A percentile compares a stretch with the other conserved stretches of the same genome.
Conservation (phyloP, 148 eudicot genomes). For the Rhododendron williamsianum region DNA sequence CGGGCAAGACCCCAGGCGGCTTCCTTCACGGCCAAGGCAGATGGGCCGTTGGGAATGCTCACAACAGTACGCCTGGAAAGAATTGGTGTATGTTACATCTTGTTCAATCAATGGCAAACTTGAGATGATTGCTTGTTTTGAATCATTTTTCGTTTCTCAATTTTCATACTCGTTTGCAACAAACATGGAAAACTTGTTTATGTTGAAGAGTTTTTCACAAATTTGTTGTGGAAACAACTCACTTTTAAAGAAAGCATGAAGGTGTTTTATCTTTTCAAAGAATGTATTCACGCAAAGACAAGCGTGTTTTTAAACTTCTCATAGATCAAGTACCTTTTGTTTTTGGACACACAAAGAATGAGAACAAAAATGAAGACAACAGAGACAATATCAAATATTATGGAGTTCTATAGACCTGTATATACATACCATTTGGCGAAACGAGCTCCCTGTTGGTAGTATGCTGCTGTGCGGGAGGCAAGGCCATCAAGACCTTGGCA, state of each 20-base stretch:
- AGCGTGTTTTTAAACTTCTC: neutral
- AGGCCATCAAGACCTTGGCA: conserved; percentile 97
- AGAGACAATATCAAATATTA: neutral
- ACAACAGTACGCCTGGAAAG: conserved; percentile 86
- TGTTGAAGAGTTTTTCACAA: neutral
- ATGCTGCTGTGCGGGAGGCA: conserved; percentile 88
- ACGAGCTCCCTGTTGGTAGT: conserved; percentile 94
- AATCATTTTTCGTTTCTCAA: neutral
- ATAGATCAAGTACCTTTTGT: neutral
- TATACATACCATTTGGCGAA: conserved; percentile 78
- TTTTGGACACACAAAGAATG: neutral
- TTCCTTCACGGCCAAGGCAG: conserved; percentile 88
- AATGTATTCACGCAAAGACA: neutral
- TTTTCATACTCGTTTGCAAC: neutral
- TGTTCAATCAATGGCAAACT: neutral
- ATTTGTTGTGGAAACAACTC: neutral
- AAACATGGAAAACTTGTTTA: neutral
- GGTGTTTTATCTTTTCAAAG: neutral
- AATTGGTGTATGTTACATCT: neutral
- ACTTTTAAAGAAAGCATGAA: neutral
- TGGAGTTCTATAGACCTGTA: neutral
- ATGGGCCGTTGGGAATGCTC: conserved; percentile 98
- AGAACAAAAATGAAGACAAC: neutral
- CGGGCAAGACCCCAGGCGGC: conserved; percentile 98
- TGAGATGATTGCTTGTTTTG: neutral